A percentile compares a stretch with the other conserved stretches of the same genome.
These are phyloP conservation scores for Trichoderma gracile DNA, from an alignment of 2,329 filamentous ascomycete species.

Conservation along the genomic window DNA sequence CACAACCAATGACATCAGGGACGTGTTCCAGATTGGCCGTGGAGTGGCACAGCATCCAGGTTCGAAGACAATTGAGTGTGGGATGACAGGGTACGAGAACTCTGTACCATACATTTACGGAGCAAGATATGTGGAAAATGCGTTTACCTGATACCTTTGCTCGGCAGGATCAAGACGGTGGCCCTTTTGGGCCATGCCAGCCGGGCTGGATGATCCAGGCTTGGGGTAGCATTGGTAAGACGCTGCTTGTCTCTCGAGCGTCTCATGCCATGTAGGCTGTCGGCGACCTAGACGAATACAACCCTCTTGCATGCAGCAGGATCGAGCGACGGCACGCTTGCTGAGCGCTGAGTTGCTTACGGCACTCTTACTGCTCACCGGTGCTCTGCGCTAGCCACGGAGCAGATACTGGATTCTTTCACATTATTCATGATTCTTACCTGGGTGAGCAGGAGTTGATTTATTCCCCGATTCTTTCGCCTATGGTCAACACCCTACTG, in stretches of 20 bases:
- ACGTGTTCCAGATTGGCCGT: not conserved
- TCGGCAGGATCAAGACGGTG: constrained; percentile 11
- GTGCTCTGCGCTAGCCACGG: constrained; percentile 1
- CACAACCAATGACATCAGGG: constrained; percentile 12
- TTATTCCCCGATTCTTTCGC: constrained; percentile 11
- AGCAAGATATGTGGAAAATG: not conserved
- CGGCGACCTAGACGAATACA: not conserved
- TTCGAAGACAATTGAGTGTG: not conserved
- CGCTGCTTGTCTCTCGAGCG: not conserved
- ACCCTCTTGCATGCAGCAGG: constrained; percentile 14
- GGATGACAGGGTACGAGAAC: not conserved
- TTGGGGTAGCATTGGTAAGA: constrained; percentile 2
- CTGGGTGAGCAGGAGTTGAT: not conserved
- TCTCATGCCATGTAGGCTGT: constrained; percentile 1
- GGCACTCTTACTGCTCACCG: not conserved
- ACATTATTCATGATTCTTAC: constrained; percentile 1
- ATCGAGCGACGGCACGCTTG: not conserved
- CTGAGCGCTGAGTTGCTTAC: constrained; percentile 1
- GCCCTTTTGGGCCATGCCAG: not conserved
- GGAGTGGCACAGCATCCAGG: constrained; percentile 4
- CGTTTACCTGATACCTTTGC: not conserved
- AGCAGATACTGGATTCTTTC: constrained; percentile 3
- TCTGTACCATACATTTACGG: not conserved
- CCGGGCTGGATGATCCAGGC: constrained; percentile 3
- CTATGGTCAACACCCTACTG: constrained; percentile 7